Evolutionary conservation across 495 filamentous ascomycete species (phyloP).

Genomic region (Neurospora sp.): DNA sequence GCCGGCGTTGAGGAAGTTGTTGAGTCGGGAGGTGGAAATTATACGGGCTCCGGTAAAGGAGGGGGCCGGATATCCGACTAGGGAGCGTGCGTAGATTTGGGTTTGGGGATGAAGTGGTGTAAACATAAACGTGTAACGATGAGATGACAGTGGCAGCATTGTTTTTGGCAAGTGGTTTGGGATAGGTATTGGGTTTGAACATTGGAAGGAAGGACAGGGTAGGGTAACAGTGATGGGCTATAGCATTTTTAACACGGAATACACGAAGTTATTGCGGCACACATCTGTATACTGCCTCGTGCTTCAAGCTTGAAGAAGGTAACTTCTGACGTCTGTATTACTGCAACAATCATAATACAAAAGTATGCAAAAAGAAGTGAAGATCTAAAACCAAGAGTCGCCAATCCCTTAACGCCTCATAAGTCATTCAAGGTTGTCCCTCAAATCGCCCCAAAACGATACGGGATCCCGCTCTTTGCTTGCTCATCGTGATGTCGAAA

Average conservation of each 20-base stretch:
- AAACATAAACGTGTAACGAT: neutral
- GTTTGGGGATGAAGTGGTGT: neutral
- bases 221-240: neutral
- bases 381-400: neutral
- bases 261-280: neutral
- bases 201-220: neutral
- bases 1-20: conserved; percentile 63
- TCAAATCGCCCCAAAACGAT: neutral
- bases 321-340: neutral
- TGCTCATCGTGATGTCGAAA: neutral
- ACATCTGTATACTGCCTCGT: neutral
- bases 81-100: neutral
- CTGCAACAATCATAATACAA: neutral
- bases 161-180: neutral
- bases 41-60: conserved; percentile 42
- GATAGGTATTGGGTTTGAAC: neutral
- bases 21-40: conserved; percentile 61
- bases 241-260: neutral
- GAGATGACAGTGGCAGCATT: neutral
- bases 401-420: neutral
- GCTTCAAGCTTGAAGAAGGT: neutral
- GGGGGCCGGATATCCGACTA: conserved; percentile 21
- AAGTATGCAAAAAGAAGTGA: neutral
- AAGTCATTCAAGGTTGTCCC: neutral
- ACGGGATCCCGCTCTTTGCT: neutral